phyloP scores from a whole-genome alignment of 331 rosid genomes.

The Acacia concinna region DNA sequence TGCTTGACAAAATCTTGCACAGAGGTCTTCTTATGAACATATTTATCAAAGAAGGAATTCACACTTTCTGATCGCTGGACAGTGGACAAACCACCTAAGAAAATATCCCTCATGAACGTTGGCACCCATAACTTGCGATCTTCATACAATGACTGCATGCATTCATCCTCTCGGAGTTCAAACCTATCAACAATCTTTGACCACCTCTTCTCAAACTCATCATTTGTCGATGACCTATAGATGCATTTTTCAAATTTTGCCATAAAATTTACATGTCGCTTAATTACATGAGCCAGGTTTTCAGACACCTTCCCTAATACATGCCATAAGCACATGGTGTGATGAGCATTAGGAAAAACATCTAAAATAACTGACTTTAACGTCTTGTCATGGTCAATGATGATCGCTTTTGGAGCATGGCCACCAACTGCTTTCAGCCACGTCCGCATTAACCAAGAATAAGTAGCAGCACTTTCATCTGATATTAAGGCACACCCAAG shows the following conservation, averaged over 20 bases:
- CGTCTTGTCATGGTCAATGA: constrained; percentile 79
- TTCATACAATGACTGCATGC: constrained; percentile 71
- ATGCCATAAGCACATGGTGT: constrained; percentile 80
- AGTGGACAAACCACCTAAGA: constrained; percentile 90
- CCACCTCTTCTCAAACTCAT: constrained; percentile 94
- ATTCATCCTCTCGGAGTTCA: constrained; percentile 82
- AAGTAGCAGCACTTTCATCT: constrained; percentile 72
- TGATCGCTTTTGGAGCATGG: constrained; percentile 78
- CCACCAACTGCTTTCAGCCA: constrained; percentile 96
- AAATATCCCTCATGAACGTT: constrained; percentile 66
- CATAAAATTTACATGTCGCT: constrained; percentile 72
- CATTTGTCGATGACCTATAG: constrained; percentile 69
- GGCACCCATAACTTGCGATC: constrained; percentile 89
- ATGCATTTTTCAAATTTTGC: constrained; percentile 82
- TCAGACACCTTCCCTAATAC: constrained; percentile 81
- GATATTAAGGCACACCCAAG: constrained; percentile 95
- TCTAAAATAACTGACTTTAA: constrained; percentile 69
- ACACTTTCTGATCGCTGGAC: constrained; percentile 89
- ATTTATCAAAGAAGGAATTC: constrained; percentile 86
- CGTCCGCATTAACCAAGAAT: constrained; percentile 70
- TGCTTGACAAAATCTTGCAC: constrained; percentile 83
- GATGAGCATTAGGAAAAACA: constrained; percentile 65
- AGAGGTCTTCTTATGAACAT: constrained; percentile 86
- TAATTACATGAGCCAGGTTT: constrained; percentile 69
- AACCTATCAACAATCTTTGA: constrained; percentile 64